phyloP scores from a whole-genome alignment of 257 asterid genomes.

The Oldenlandia corymbosa region DNA sequence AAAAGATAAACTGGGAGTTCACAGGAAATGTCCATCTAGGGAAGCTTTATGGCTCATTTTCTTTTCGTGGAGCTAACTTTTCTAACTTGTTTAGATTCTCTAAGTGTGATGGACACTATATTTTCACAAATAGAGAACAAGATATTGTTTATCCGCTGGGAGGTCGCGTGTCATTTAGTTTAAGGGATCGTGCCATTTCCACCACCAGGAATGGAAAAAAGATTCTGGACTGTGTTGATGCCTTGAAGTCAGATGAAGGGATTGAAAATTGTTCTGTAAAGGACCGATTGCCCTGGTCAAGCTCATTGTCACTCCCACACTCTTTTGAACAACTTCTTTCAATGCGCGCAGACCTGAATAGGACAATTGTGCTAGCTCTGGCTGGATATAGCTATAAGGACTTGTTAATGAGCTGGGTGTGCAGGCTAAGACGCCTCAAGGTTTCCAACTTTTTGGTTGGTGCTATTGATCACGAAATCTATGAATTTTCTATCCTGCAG shows the following conservation, averaged over 20 bases:
- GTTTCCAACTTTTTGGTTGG: slow-evolving; percentile 63
- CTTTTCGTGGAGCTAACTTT: slow-evolving; percentile 49
- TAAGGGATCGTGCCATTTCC: slow-evolving; percentile 33
- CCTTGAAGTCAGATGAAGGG: slow-evolving; percentile 31
- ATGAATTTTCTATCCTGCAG: slow-evolving; percentile 74
- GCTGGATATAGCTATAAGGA: slow-evolving; percentile 90
- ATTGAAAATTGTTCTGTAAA: slow-evolving; percentile 31
- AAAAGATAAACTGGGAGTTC: slow-evolving; percentile 49
- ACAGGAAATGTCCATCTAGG: slow-evolving; percentile 62
- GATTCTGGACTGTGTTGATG: slow-evolving; percentile 41
- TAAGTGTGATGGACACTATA: slow-evolving; percentile 41
- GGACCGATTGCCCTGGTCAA: slow-evolving; percentile 21
- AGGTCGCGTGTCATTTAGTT: slow-evolving; percentile 26
- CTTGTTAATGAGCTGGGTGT: slow-evolving; percentile 96
- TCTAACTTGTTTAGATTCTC: slow-evolving; percentile 44
- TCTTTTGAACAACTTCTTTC: slow-evolving; percentile 56
- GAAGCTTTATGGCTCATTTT: slow-evolving; percentile 65
- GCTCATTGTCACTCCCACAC: slow-evolving; percentile 40
- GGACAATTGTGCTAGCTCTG: slow-evolving; percentile 67
- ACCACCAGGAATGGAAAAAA: slow-evolving; percentile 24
- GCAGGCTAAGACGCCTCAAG: slow-evolving; percentile 61
- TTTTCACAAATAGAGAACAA: slow-evolving; percentile 39
- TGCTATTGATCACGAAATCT: slow-evolving; percentile 72
- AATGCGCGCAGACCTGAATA: slow-evolving; percentile 55
- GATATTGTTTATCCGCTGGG: slow-evolving; percentile 45